phyloP scores from a whole-genome alignment of 2,329 filamentous ascomycete genomes.

The Paramyrothecium sp. region DNA sequence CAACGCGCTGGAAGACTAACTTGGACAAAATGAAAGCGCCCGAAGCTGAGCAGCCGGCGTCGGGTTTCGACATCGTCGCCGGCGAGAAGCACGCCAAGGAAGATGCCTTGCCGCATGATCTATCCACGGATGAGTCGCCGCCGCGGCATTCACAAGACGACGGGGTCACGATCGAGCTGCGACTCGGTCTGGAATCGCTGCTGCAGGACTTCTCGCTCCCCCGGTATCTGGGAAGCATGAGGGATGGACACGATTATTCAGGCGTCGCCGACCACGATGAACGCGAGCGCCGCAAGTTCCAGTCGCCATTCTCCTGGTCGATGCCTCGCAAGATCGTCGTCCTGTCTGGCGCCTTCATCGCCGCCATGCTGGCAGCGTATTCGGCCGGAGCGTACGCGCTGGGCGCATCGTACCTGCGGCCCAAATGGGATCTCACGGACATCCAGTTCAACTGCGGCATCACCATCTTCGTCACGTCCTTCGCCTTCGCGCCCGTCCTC shows the following conservation, averaged over 20 bases:
- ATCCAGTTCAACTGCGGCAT: conserved; percentile 60
- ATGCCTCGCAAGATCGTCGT: conserved; percentile 12
- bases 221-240: neutral
- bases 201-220: neutral
- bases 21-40: neutral
- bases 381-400: conserved; percentile 63
- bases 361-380: conserved; percentile 63
- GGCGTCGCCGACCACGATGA: neutral
- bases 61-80: neutral
- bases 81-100: neutral
- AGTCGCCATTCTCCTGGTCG: conserved; percentile 9
- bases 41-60: neutral
- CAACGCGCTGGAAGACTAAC: too few relatives aligned
- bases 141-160: neutral
- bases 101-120: neutral
- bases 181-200: neutral
- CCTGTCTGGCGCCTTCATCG: conserved; percentile 21
- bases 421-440: conserved; percentile 55
- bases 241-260: neutral
- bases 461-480: conserved; percentile 63
- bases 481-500: conserved; percentile 66
- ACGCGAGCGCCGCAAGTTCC: neutral
- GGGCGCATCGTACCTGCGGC: conserved; percentile 50
- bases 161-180: neutral
- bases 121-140: neutral